Evolutionary conservation across 768 basidiomycete genomes (phyloP).

Genomic region (Sporobolomyces pararoseus): DNA sequence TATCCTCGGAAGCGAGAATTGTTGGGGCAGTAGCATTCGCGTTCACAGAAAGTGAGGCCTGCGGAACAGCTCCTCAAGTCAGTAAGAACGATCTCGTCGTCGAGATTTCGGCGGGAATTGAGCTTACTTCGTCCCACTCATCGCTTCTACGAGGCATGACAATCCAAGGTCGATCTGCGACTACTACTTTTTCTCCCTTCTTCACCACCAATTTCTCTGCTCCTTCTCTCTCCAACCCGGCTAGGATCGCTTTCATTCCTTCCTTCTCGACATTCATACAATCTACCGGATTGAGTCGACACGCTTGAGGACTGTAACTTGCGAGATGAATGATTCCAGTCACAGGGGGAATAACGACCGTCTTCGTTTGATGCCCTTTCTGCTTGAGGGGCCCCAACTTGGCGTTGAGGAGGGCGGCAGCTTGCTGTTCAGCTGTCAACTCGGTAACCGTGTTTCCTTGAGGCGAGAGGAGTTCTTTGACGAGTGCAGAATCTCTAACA

Average conservation of each 20-base stretch:
- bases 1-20: slow-evolving; percentile 15
- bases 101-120: too few relatives aligned
- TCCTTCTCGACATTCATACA: slow-evolving; percentile 40
- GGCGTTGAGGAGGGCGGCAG: slow-evolving; percentile 33
- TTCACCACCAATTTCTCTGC: not conserved
- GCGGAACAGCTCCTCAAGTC: not conserved
- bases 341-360: slow-evolving; percentile 37
- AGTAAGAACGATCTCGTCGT: too few relatives aligned
- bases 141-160: slow-evolving; percentile 33
- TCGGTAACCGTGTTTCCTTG: slow-evolving; percentile 12
- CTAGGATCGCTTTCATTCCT: slow-evolving; percentile 35
- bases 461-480: slow-evolving; percentile 28
- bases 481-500: slow-evolving; percentile 27
- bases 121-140: slow-evolving; percentile 39
- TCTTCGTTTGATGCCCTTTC: slow-evolving; percentile 29
- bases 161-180: slow-evolving; percentile 39
- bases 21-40: slow-evolving; percentile 28
- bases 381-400: slow-evolving; percentile 22
- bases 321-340: slow-evolving; percentile 43
- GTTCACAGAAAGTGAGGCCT: slow-evolving; percentile 22
- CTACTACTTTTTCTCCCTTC: slow-evolving; percentile 7
- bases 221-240: slow-evolving; percentile 21
- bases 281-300: slow-evolving; percentile 37
- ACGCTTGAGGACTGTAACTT: slow-evolving; percentile 34
- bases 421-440: slow-evolving; percentile 9